Percentiles rank a stretch among this genome's conserved stretches.
phyloP scores from a whole-genome alignment of 257 asterid species.

The Plantago ovata region DNA sequence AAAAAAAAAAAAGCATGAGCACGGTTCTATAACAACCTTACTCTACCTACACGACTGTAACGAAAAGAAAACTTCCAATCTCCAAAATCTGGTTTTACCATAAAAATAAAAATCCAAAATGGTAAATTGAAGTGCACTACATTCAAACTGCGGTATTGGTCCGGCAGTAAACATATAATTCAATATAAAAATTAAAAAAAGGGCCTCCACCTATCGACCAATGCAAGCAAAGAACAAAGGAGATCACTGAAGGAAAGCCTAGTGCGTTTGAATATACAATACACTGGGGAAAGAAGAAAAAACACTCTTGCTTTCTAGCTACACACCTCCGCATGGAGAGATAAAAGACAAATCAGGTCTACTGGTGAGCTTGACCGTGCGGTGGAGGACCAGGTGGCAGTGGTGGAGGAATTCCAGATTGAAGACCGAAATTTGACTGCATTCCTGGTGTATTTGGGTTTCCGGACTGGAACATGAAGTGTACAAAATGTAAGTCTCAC shows the following conservation, averaged over 20 bases:
- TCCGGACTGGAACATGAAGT: constrained; percentile 54
- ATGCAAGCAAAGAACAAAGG: not conserved
- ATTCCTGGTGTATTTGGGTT: constrained; percentile 67
- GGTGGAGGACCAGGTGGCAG: constrained; percentile 98
- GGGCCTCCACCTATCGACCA: not conserved
- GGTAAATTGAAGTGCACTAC: not conserved
- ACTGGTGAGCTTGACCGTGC: constrained; percentile 67
- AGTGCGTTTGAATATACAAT: constrained; percentile 22
- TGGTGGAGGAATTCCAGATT: constrained; percentile 80
- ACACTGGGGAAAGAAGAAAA: constrained; percentile 8
- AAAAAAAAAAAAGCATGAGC: no score
- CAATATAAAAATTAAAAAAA: no score
- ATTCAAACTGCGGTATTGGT: no score
- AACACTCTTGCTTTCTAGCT: constrained; percentile 1
- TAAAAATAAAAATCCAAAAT: not conserved
- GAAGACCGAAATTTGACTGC: constrained; percentile 53
- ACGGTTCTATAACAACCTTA: no score
- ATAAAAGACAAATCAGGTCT: constrained; percentile 23
- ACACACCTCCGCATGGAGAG: not conserved
- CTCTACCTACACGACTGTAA: no score
- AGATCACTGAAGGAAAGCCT: constrained; percentile 6
- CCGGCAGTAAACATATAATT: no score
- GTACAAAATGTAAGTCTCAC: not conserved
- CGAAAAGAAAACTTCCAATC: no score
- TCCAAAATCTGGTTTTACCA: no score